Conservation (phyloP, 495 filamentous ascomycete species). For the Xylaria curta region DNA sequence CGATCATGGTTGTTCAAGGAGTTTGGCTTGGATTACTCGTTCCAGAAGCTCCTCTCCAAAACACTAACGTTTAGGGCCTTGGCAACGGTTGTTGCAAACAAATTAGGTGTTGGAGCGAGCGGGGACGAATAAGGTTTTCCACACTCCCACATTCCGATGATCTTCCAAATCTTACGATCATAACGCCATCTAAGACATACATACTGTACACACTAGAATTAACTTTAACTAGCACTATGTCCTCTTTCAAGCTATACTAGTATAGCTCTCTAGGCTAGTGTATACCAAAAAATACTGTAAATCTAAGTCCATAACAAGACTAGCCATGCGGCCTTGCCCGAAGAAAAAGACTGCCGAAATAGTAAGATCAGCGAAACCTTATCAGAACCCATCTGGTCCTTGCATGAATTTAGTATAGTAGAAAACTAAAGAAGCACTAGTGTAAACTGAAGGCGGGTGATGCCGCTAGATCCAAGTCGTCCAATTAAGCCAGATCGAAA, state of each 20-base stretch:
- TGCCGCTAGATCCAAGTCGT: background rate
- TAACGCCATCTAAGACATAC: background rate
- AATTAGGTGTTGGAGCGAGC: background rate
- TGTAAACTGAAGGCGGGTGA: background rate
- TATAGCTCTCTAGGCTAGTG: background rate
- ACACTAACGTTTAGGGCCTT: constrained; percentile 5
- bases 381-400: background rate
- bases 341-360: background rate
- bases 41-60: constrained; percentile 36
- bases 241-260: background rate
- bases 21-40: constrained; percentile 43
- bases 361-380: background rate
- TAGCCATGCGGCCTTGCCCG: background rate
- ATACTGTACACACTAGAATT: background rate
- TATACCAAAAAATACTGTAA: background rate
- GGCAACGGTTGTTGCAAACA: constrained; percentile 16
- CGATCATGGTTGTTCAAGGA: constrained; percentile 50
- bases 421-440: background rate
- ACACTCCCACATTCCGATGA: background rate
- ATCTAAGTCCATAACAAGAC: background rate
- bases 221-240: background rate
- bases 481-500: background rate
- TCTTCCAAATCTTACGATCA: constrained; percentile 17
- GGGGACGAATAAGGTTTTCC: background rate
- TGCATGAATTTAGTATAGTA: background rate